phyloP scores from a whole-genome alignment of 2,329 filamentous ascomycete species.

The Cyphellophora europaea region DNA sequence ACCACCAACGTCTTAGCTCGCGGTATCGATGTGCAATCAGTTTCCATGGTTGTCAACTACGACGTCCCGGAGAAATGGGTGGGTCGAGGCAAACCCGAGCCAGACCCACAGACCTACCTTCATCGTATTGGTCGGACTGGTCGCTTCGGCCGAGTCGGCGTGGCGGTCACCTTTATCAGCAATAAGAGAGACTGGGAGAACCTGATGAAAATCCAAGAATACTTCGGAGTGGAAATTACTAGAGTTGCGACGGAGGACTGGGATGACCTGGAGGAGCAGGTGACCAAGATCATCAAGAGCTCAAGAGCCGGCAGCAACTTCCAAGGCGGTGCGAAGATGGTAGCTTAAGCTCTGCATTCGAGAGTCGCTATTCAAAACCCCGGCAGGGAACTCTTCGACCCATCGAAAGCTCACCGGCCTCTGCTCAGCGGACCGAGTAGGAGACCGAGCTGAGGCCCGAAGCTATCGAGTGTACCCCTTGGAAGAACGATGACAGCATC shows the following conservation, averaged over 20 bases:
- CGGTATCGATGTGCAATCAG: conserved; percentile 84
- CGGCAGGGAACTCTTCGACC: no score
- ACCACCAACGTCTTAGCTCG: conserved; percentile 94
- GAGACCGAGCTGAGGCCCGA: no score
- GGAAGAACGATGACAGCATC: no score
- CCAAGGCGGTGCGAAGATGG: conserved; percentile 16
- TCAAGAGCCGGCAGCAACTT: conserved; percentile 32
- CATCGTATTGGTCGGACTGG: conserved; percentile 96
- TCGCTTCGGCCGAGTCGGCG: conserved; percentile 90
- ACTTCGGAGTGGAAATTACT: conserved; percentile 73
- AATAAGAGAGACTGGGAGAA: conserved; percentile 73
- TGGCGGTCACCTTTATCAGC: conserved; percentile 89
- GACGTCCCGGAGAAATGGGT: conserved; percentile 41
- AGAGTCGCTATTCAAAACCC: no score
- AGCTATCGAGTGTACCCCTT: no score
- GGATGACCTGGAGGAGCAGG: conserved; percentile 76
- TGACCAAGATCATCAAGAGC: conserved; percentile 70
- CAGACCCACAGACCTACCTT: conserved; percentile 91
- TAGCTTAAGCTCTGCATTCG: no score
- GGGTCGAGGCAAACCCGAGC: conserved; percentile 29
- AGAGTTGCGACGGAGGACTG: conserved; percentile 78
- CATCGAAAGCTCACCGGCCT: no score
- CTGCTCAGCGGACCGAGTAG: no score
- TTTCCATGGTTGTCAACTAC: conserved; percentile 99
- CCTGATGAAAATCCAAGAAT: conserved; percentile 67